Evolutionary conservation across 345 rosid genomes (phyloP).

Genomic region (Eucalyptus polyanthemos): DNA sequence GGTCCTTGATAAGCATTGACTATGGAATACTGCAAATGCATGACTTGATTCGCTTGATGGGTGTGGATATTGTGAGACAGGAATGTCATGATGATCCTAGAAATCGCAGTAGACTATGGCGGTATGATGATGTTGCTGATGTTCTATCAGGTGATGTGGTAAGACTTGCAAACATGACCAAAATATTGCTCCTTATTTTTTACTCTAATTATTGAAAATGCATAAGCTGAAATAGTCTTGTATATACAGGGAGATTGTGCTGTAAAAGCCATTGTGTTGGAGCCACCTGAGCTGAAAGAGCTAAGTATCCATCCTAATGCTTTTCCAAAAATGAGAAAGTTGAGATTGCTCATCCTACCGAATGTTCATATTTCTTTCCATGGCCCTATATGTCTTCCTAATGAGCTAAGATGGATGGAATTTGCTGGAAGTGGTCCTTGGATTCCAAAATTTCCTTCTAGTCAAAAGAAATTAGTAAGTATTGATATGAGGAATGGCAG

Average conservation of each 20-base stretch:
- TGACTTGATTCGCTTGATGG: not conserved
- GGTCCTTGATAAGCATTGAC: not conserved
- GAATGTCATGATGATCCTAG: not conserved
- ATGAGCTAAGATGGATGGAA: not conserved
- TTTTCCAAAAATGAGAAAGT: not conserved
- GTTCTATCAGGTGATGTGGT: fast-evolving
- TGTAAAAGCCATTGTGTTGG: not conserved
- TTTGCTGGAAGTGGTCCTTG: not conserved
- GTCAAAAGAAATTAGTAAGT: too few relatives aligned
- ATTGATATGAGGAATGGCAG: too few relatives aligned
- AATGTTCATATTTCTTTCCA: not conserved
- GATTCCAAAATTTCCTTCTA: too few relatives aligned
- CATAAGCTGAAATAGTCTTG: fast-evolving
- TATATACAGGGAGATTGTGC: not conserved
- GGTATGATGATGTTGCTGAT: not conserved
- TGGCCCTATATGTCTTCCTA: not conserved
- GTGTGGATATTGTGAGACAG: not conserved
- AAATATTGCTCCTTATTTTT: too few relatives aligned
- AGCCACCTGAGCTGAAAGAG: fast-evolving
- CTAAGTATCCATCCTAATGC: not conserved
- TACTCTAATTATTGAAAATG: too few relatives aligned
- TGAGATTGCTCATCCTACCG: not conserved
- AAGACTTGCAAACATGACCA: fast-evolving
- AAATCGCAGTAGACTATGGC: not conserved
- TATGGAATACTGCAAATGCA: fast-evolving